These are phyloP conservation scores for Chrysosporium keratinophilum DNA, from an alignment of 2,329 filamentous ascomycete genomes.

Conservation along the genomic window DNA sequence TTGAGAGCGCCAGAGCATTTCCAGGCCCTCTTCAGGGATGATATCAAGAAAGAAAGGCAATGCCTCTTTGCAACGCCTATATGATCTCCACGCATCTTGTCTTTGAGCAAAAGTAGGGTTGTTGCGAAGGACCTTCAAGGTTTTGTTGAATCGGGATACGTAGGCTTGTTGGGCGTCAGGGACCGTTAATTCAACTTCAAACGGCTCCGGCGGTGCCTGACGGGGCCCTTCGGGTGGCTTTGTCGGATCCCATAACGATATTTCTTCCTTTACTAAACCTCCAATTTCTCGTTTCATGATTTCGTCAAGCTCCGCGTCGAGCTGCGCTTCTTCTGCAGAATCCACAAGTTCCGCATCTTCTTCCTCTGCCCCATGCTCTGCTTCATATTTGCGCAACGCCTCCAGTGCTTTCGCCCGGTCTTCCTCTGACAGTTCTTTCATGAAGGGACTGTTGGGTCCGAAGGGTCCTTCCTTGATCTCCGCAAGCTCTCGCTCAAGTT, in stretches of 20 bases:
- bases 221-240: slow-evolving; percentile 18
- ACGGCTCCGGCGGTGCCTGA: slow-evolving; percentile 17
- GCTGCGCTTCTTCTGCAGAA: slow-evolving; percentile 2
- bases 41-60: slow-evolving; percentile 41
- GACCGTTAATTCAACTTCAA: slow-evolving; percentile 28
- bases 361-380: slow-evolving; percentile 24
- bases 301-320: slow-evolving; percentile 10
- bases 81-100: slow-evolving; percentile 41
- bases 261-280: slow-evolving; percentile 27
- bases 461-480: slow-evolving; percentile 35
- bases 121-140: slow-evolving; percentile 25
- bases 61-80: slow-evolving; percentile 40
- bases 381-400: slow-evolving; percentile 35
- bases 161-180: slow-evolving; percentile 31
- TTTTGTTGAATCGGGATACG: slow-evolving; percentile 33
- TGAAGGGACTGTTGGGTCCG: slow-evolving; percentile 36
- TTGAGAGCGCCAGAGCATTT: slow-evolving; percentile 55
- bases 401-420: slow-evolving; percentile 34
- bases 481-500: slow-evolving; percentile 33
- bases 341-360: slow-evolving; percentile 11
- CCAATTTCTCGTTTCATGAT: slow-evolving; percentile 21
- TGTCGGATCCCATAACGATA: slow-evolving; percentile 27
- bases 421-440: slow-evolving; percentile 33
- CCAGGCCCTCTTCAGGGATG: slow-evolving; percentile 53
- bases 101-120: slow-evolving; percentile 24